phyloP scores from a whole-genome alignment of 2,329 filamentous ascomycete species.

The Diaporthe longicolla region DNA sequence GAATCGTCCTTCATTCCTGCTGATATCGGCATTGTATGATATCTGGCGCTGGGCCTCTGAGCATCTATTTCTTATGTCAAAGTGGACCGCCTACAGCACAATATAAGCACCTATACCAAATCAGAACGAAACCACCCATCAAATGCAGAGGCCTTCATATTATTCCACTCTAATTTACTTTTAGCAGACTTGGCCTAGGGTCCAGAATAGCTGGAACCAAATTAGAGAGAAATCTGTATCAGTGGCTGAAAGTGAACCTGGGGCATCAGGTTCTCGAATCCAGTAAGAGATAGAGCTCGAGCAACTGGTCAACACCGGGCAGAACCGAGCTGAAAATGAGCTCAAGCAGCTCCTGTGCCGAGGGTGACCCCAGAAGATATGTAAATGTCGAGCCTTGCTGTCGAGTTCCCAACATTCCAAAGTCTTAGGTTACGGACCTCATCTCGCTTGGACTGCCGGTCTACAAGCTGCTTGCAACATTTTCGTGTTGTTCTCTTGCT shows the following conservation, averaged over 20 bases:
- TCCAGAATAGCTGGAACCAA: not conserved
- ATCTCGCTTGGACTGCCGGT: not conserved
- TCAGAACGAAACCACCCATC: too few relatives aligned
- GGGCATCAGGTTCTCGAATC: not conserved
- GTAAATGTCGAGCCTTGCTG: too few relatives aligned
- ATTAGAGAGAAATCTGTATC: not conserved
- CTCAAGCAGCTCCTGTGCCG: not conserved
- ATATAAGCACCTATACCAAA: too few relatives aligned
- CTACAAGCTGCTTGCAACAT: not conserved
- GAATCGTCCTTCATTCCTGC: too few relatives aligned
- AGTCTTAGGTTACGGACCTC: not conserved
- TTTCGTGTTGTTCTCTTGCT: not conserved
- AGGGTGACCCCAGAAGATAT: not conserved
- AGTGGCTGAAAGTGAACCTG: not conserved
- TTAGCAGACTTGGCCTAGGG: not conserved
- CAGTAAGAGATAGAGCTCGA: not conserved
- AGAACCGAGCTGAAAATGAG: not conserved
- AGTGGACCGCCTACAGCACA: too few relatives aligned
- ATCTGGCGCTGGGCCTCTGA: too few relatives aligned
- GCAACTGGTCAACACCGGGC: not conserved
- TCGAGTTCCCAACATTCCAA: not conserved
- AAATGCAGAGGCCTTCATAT: too few relatives aligned
- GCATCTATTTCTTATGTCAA: too few relatives aligned
- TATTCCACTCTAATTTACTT: not conserved
- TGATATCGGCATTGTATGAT: too few relatives aligned